Evolutionary conservation across 163 green algal genomes (phyloP).

Genomic region (Prototheca wickerhamii): DNA sequence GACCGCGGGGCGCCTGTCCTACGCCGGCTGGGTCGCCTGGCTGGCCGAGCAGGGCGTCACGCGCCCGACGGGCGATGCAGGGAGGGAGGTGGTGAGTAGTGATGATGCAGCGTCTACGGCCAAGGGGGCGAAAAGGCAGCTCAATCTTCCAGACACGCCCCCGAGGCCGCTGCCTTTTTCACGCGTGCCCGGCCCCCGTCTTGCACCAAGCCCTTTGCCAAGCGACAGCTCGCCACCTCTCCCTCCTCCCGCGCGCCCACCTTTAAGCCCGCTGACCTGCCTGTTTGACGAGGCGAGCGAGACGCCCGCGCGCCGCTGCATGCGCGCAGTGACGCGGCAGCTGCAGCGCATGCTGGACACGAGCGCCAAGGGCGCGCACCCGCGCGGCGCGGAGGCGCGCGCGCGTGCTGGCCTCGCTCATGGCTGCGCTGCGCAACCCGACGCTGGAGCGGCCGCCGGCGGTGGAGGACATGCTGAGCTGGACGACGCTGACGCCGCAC

Average conservation of each 20-base stretch:
- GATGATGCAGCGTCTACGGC: too few species aligned
- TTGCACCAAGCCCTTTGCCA: too few species aligned
- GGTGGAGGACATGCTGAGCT: constrained; percentile 45
- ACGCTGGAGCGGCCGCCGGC: constrained; percentile 29
- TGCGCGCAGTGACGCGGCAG: constrained; percentile 22
- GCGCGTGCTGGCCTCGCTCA: constrained; percentile 30
- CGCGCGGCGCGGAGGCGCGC: constrained; percentile 36
- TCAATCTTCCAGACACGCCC: too few species aligned
- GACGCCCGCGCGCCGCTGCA: constrained; percentile 4
- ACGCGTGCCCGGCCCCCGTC: too few species aligned
- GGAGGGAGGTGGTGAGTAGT: too few species aligned
- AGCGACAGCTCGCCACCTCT: too few species aligned
- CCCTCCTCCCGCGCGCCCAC: too few species aligned
- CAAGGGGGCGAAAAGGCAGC: too few species aligned
- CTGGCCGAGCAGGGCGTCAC: constrained; percentile 25
- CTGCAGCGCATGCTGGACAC: constrained; percentile 46
- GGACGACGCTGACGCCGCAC: constrained; percentile 43
- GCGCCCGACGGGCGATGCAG: too few species aligned
- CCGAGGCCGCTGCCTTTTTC: too few species aligned
- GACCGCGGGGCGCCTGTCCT: constrained; percentile 2
- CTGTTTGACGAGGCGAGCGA: constrained; percentile 26
- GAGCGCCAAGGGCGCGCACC: constrained; percentile 32
- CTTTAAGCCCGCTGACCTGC: constrained; percentile 19
- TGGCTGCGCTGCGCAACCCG: constrained; percentile 31
- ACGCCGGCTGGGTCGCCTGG: constrained; percentile 13